Percentiles rank a stretch among this genome's conserved stretches.
These are phyloP conservation scores for Magnaporthiopsis rhizophila DNA, from an alignment of 2,329 filamentous ascomycete genomes.

Conservation along the genomic window DNA sequence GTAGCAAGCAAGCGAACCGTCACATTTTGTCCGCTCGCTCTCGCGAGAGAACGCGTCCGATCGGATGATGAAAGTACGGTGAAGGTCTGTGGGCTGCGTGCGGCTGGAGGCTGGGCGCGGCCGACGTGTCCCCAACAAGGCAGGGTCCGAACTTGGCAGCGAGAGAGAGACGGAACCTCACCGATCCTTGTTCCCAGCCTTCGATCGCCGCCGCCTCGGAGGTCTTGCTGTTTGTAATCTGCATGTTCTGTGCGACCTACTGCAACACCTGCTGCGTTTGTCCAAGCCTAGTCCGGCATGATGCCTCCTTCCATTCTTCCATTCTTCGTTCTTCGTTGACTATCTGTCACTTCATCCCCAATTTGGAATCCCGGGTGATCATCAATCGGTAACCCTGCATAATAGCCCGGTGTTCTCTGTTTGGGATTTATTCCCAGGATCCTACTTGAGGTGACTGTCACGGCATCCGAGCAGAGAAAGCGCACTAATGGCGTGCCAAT, in stretches of 20 bases:
- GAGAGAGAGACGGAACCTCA: neutral
- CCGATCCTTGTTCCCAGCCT: neutral
- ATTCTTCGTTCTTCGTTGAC: neutral
- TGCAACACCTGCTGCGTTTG: neutral
- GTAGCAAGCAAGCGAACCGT: too few species aligned
- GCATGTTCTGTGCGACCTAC: neutral
- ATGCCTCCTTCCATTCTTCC: neutral
- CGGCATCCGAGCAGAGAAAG: too few species aligned
- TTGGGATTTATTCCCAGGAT: too few species aligned
- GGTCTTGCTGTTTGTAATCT: neutral
- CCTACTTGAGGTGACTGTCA: too few species aligned
- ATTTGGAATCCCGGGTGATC: too few species aligned
- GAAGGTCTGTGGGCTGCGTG: neutral
- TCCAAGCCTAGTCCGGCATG: neutral
- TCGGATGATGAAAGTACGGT: neutral
- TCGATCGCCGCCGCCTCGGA: neutral
- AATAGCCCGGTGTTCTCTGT: too few species aligned
- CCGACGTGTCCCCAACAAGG: neutral
- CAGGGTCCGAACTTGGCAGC: neutral
- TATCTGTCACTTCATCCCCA: neutral
- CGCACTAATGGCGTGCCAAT: too few species aligned
- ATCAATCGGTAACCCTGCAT: neutral
- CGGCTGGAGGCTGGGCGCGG: too few species aligned
- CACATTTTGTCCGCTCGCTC: too few species aligned
- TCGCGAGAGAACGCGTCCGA: neutral